These are phyloP conservation scores for Scheffersomyces coipomensis DNA, from an alignment of 805 yeast species.

Conservation along the genomic window DNA sequence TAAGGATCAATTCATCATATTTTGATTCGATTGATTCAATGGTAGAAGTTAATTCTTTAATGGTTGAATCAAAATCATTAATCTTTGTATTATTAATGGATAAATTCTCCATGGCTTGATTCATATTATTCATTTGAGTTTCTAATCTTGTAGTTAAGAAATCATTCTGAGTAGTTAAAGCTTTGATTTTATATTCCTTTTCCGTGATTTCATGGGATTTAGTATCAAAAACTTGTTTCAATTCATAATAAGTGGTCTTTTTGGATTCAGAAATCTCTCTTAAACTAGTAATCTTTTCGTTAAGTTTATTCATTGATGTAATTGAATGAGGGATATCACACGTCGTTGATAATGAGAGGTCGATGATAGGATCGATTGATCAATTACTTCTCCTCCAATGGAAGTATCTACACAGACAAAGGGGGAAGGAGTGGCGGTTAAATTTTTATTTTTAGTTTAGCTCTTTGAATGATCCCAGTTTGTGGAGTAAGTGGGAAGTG, in stretches of 20 bases:
- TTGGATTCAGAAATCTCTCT: constrained; percentile 10
- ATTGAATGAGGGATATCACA: not conserved
- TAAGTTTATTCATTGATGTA: constrained; percentile 13
- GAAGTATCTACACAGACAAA: too few species aligned
- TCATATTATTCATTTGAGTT: not conserved
- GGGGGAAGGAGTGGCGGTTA: too few species aligned
- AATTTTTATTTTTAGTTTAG: too few species aligned
- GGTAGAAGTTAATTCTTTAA: constrained; percentile 4
- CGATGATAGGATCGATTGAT: not conserved
- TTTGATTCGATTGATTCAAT: constrained; percentile 11
- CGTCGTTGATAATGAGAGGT: not conserved
- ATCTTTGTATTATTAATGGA: constrained; percentile 6
- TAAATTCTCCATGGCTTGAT: constrained; percentile 1
- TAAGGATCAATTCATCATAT: constrained; percentile 6
- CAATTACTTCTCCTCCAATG: too few species aligned
- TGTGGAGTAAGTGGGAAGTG: too few species aligned
- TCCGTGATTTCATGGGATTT: constrained; percentile 10
- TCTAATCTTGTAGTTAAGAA: not conserved
- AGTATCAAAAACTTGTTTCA: constrained; percentile 6
- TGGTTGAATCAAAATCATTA: not conserved
- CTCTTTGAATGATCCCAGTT: too few species aligned
- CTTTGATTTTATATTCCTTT: constrained; percentile 10
- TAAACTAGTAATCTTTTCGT: constrained; percentile 11
- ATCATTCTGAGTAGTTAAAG: constrained; percentile 10
- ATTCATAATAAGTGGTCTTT: constrained; percentile 10